Conservation (phyloP, 805 yeast genomes). For the Scheffersomyces ergatensis region DNA sequence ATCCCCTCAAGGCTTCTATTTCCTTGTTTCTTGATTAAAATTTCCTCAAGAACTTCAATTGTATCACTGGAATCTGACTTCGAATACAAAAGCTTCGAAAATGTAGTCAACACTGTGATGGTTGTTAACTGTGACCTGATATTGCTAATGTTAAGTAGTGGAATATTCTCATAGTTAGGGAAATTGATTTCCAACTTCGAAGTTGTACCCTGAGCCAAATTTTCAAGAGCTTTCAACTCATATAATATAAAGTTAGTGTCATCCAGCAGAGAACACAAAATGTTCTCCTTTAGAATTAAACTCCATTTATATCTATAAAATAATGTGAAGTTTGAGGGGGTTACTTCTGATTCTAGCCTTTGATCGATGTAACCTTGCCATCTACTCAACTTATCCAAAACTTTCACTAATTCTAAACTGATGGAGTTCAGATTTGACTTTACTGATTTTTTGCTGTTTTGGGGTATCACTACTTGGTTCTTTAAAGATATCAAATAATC, state of each 20-base stretch:
- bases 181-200: conserved; percentile 34
- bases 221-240: conserved; percentile 17
- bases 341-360: too few species aligned
- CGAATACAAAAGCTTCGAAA: conserved; percentile 49
- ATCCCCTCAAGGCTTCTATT: conserved; percentile 17
- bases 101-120: conserved; percentile 64
- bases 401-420: conserved; percentile 33
- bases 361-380: conserved; percentile 48
- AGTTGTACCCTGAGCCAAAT: conserved; percentile 5
- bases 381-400: conserved; percentile 42
- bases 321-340: too few species aligned
- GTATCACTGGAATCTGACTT: conserved; percentile 32
- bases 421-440: conserved; percentile 29
- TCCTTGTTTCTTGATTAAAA: conserved; percentile 30
- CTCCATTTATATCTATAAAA: conserved; percentile 32
- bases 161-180: conserved; percentile 61
- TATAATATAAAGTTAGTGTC: conserved; percentile 24
- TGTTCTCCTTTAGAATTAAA: conserved; percentile 22
- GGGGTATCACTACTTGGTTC: conserved; percentile 18
- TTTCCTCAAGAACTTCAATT: conserved; percentile 41
- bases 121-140: conserved; percentile 67
- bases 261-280: conserved; percentile 26
- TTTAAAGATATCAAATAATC: conserved; percentile 38
- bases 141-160: conserved; percentile 48
- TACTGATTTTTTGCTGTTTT: conserved; percentile 20